Base-by-base conservation (phyloP, 1,284 basidiomycete genomes). In the Polyporus tsugae region DNA sequence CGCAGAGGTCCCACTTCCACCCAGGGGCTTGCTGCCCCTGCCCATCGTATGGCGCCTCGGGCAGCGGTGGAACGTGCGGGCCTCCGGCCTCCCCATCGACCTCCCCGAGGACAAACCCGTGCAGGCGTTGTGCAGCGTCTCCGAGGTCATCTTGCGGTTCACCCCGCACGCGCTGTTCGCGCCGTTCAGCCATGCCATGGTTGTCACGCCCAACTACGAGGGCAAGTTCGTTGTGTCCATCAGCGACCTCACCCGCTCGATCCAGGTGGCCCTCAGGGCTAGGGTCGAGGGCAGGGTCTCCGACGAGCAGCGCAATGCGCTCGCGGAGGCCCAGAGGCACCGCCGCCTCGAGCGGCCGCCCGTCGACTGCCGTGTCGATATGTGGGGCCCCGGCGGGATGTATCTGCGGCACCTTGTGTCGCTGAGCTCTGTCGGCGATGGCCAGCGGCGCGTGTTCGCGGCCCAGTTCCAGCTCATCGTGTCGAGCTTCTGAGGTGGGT, bases 111-210 rank as follows among this genome's bases (percentile, higher is more conserved):
- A 17, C 52, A 29, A 55, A 15, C 52, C 25, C 17, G 15, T 55
- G 7, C 29, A 15, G 7, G 29, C 52, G 11, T 22, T 55, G 22
- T 33, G 52, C 52, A 29, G 52, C 33, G 29, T 55, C 52, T 29
- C 52, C 52, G 52, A 33, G 29, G 33, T 55, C 52, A 29, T 33
- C 52, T 29, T 55, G 52, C 52, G 29, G 22, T 55, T 55, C 52
- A 33, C 29, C 29, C 52, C 52, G 52, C 29, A 33, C 52, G 13
- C 52, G 29, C 5, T 9, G 17, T 55, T 55, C 33, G 15, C 25
- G 29, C 29, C 52, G 17, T 55, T 55, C 52, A 13, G 1, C 2
- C 6, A 55, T 29, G 35, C 33, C 29, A 1, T 55, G 29, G 6
- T 15, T 29, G 52, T 55, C 52, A 13, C 11, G 29, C 52, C 52